Evolutionary conservation across 2,329 filamentous ascomycete species (phyloP).

Genomic region (Rhytidhysteron rufulum): DNA sequence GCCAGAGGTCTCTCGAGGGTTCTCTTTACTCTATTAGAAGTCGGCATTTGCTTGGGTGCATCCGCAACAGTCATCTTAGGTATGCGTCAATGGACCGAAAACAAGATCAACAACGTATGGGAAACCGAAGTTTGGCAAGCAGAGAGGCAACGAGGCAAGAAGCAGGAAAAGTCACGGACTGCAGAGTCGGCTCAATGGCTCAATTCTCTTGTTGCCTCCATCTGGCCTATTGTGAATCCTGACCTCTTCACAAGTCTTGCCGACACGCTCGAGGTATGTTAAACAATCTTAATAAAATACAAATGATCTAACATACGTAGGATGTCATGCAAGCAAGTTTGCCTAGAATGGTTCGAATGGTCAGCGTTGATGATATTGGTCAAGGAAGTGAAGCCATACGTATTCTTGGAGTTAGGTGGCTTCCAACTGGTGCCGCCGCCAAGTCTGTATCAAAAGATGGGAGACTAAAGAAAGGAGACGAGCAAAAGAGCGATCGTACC

Average conservation of each 20-base stretch:
- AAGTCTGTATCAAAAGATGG: constrained; percentile 58
- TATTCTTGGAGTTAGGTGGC: constrained; percentile 67
- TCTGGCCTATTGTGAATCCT: constrained; percentile 74
- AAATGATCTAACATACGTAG: constrained; percentile 17
- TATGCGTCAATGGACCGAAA: constrained; percentile 58
- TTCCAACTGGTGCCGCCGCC: constrained; percentile 67
- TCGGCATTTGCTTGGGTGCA: constrained; percentile 22
- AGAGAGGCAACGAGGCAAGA: constrained; percentile 52
- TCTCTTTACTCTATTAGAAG: constrained; percentile 23
- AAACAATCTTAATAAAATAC: not conserved
- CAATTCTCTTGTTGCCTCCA: constrained; percentile 62
- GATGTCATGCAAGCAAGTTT: constrained; percentile 78
- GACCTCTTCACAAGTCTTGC: constrained; percentile 67
- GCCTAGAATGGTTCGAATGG: constrained; percentile 67
- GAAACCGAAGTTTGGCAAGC: constrained; percentile 69
- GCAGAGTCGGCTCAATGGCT: constrained; percentile 70
- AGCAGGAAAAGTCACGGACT: constrained; percentile 42
- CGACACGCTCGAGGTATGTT: constrained; percentile 60
- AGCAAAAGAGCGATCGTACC: constrained; percentile 49
- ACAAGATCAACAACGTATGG: constrained; percentile 60
- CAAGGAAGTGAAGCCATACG: constrained; percentile 69
- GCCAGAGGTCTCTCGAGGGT: constrained; percentile 27
- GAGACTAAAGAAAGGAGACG: constrained; percentile 47
- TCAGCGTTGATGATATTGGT: constrained; percentile 70
- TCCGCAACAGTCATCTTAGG: constrained; percentile 38